Percentiles rank a stretch among this genome's conserved stretches.
phyloP scores from a whole-genome alignment of 2,329 filamentous ascomycete species.

The Dothideomycetes sp. region DNA sequence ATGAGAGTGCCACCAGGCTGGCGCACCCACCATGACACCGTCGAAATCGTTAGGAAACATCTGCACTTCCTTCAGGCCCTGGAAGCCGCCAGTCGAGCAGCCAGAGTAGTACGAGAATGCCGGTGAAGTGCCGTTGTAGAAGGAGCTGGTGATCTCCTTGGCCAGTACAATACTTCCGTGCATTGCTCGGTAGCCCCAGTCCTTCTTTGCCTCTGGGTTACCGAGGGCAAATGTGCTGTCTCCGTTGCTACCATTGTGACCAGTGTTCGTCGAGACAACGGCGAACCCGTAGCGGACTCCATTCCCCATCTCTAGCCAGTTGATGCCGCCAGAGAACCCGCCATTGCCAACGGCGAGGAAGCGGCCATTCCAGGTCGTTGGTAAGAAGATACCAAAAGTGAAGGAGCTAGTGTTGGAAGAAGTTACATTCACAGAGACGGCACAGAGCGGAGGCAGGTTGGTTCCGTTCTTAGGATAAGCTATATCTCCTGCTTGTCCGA shows the following conservation, averaged over 20 bases:
- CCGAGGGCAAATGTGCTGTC: constrained; percentile 27
- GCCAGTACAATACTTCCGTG: constrained; percentile 39
- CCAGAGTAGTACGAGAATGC: constrained; percentile 45
- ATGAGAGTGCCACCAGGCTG: constrained; percentile 41
- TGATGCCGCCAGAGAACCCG: constrained; percentile 36
- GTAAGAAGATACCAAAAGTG: constrained; percentile 22
- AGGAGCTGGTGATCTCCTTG: constrained; percentile 36
- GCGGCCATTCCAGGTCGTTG: constrained; percentile 20
- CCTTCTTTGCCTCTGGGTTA: constrained; percentile 27
- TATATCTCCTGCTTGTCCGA: constrained; percentile 24
- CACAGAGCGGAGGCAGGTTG: constrained; percentile 19
- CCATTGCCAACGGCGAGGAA: constrained; percentile 33
- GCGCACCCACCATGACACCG: constrained; percentile 42
- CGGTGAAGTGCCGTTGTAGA: constrained; percentile 33
- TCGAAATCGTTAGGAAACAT: constrained; percentile 46
- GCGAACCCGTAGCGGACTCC: constrained; percentile 31
- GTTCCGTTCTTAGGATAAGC: constrained; percentile 29
- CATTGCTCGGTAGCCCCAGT: constrained; percentile 30
- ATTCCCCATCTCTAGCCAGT: constrained; percentile 37
- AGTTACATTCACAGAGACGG: constrained; percentile 19
- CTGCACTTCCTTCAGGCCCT: constrained; percentile 45
- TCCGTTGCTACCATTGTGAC: constrained; percentile 29
- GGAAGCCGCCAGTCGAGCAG: constrained; percentile 49
- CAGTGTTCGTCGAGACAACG: constrained; percentile 33
- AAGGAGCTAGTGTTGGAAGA: constrained; percentile 17